Percentiles rank a stretch among this genome's conserved stretches.
phyloP scores from a whole-genome alignment of 164 flowering plant species.

The Dillenia turbinata region DNA sequence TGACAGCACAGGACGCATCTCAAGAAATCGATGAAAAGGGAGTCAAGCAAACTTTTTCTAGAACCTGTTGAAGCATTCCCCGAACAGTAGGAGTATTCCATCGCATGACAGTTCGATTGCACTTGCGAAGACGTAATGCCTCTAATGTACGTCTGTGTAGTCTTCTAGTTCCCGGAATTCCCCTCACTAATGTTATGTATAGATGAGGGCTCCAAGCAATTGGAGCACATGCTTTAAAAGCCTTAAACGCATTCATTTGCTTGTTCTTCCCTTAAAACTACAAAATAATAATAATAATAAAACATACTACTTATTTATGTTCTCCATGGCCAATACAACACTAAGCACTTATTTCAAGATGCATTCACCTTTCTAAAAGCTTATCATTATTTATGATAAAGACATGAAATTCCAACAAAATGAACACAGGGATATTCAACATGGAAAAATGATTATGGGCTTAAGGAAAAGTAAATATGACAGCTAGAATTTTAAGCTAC shows the following conservation, averaged over 20 bases:
- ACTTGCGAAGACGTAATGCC: slow-evolving; percentile 71
- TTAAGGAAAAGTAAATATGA: too few relatives aligned
- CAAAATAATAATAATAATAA: too few relatives aligned
- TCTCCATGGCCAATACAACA: too few relatives aligned
- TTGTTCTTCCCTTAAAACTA: too few relatives aligned
- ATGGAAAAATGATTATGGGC: too few relatives aligned
- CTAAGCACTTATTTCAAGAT: too few relatives aligned
- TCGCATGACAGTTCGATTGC: slow-evolving; percentile 81
- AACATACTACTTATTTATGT: too few relatives aligned
- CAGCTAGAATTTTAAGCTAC: too few relatives aligned
- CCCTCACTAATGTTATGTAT: slow-evolving; percentile 81
- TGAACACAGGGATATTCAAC: too few relatives aligned
- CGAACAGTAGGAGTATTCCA: slow-evolving; percentile 87
- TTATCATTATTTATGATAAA: too few relatives aligned
- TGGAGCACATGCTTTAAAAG: slow-evolving; percentile 76
- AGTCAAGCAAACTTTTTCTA: background rate
- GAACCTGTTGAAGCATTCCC: slow-evolving; percentile 96
- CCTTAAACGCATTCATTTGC: slow-evolving; percentile 75
- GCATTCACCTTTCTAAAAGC: too few relatives aligned
- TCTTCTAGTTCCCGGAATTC: slow-evolving; percentile 82
- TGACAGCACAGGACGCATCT: background rate
- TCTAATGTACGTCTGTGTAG: slow-evolving; percentile 82
- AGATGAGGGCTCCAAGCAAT: slow-evolving; percentile 76
- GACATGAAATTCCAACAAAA: too few relatives aligned
- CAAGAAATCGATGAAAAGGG: background rate